Evolutionary conservation across 1,284 basidiomycete genomes (phyloP), one percentile per base, ranked within the genome.

Genomic region (Cutaneotrichosporon arboriforme): DNA sequence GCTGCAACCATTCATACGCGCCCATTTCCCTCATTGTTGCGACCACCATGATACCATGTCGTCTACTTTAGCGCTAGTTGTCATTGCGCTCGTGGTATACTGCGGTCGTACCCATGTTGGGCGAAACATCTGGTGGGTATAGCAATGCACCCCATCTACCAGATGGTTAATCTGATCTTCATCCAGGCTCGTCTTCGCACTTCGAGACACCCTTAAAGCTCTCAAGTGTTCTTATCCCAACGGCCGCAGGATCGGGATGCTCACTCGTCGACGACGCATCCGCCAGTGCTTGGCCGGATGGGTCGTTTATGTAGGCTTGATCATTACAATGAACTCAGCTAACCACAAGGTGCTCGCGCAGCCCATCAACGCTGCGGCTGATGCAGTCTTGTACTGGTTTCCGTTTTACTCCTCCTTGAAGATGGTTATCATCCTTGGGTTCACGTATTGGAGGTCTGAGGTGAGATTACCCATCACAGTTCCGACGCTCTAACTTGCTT

Each of bases 351-450:
- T 67, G 3, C 26, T 44, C 2, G 59, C 51, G 8, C 56, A 58
- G 21, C 56, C 54, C 1, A 23, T 59, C 2, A 52, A 50, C 10
- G 39, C 49, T 1, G n/a, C 52, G 1, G 26, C 58, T 0, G 62
- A 69, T 20, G 41, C 37, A 0, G 3, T 64, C 10, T 36, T 70
- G 7, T 54, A 54, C 22, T 73, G 70, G 70, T 37, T 71, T 26
- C 70, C 70, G 1, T 62, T 73, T 38, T 73, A 70, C 48, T 37
- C 52, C 0, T 59, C 64, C 2, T 15, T 71, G 18, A 67, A 61
- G 43, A 51, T 41, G 4, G 23, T 67, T 10, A 20, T 62, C 5
- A 54, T 57, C 2, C n/a, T 59, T 2, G 40, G 39, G 0, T 65
- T 66, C 35, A 31, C 67, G 8, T 42, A 47, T 13, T 62, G 63